phyloP scores from a whole-genome alignment of 768 basidiomycete species.

The Suillus tomentosus region DNA sequence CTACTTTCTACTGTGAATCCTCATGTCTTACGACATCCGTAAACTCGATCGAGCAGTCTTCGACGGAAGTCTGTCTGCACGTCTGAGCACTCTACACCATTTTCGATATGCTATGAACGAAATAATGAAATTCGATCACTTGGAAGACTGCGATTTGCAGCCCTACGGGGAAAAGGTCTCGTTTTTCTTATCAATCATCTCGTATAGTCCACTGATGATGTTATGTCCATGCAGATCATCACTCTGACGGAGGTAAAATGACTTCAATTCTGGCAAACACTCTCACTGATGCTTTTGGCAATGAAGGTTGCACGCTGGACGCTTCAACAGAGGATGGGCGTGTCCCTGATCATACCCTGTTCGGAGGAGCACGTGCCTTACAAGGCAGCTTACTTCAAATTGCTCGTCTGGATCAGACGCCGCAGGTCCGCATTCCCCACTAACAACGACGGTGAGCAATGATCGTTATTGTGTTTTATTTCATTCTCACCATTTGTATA shows the following conservation, averaged over 20 bases:
- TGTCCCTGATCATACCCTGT: constrained; percentile 49
- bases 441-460: constrained; percentile 29
- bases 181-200: background rate
- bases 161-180: constrained; percentile 30
- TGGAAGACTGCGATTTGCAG: constrained; percentile 23
- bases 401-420: constrained; percentile 44
- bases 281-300: background rate
- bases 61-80: constrained; percentile 25
- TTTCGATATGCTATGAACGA: constrained; percentile 31
- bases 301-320: constrained; percentile 49
- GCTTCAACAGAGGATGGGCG: constrained; percentile 42
- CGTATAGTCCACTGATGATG: constrained; percentile 13
- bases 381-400: constrained; percentile 51
- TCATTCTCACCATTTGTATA: constrained; percentile 14
- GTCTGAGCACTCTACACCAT: constrained; percentile 29
- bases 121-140: constrained; percentile 22
- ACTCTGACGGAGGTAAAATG: constrained; percentile 51
- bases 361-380: constrained; percentile 38
- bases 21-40: constrained; percentile 13
- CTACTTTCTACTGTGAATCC: background rate
- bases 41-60: constrained; percentile 26
- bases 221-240: constrained; percentile 40
- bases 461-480: background rate
- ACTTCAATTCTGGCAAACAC: background rate
- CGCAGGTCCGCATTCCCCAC: constrained; percentile 29